phyloP scores from a whole-genome alignment of 805 yeast species.

The Saccharomyces eubayanus region DNA sequence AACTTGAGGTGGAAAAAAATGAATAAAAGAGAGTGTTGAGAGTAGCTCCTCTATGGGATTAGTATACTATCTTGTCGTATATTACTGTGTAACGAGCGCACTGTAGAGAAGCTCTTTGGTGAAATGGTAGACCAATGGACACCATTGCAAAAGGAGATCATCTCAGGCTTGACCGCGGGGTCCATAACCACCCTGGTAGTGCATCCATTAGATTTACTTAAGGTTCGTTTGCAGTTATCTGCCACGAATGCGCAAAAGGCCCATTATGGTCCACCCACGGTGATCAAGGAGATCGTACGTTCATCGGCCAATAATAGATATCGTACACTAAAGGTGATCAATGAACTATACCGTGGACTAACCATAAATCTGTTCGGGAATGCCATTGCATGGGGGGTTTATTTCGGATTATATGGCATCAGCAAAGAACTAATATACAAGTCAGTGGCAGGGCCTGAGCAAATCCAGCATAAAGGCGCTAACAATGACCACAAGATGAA shows the following conservation, averaged over 20 bases:
- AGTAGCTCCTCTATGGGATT: not conserved
- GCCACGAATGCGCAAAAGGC: conserved; percentile 14
- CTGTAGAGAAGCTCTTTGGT: not conserved
- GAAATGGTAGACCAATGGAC: conserved; percentile 1
- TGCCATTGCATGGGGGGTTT: conserved; percentile 80
- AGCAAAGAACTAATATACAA: conserved; percentile 37
- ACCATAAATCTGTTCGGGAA: conserved; percentile 77
- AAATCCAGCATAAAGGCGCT: conserved; percentile 3
- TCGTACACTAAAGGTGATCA: conserved; percentile 9
- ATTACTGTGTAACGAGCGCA: not conserved
- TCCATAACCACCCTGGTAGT: conserved; percentile 66
- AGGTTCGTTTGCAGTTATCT: conserved; percentile 69
- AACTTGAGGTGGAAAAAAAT: not conserved
- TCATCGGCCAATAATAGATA: conserved; percentile 4
- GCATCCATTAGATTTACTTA: conserved; percentile 85
- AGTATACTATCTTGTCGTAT: not conserved
- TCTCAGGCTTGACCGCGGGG: conserved; percentile 78
- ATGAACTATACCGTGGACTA: conserved; percentile 61
- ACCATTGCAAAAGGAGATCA: conserved; percentile 42
- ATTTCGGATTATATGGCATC: conserved; percentile 68
- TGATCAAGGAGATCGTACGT: conserved; percentile 20
- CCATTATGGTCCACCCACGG: conserved; percentile 25
- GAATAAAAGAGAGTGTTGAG: not conserved
- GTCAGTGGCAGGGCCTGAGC: not conserved
- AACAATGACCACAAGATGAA: conserved; percentile 31